Evolutionary conservation across 768 basidiomycete genomes (phyloP), one percentile per base, ranked within the genome.

Genomic region (Melanogaster broomeanus): DNA sequence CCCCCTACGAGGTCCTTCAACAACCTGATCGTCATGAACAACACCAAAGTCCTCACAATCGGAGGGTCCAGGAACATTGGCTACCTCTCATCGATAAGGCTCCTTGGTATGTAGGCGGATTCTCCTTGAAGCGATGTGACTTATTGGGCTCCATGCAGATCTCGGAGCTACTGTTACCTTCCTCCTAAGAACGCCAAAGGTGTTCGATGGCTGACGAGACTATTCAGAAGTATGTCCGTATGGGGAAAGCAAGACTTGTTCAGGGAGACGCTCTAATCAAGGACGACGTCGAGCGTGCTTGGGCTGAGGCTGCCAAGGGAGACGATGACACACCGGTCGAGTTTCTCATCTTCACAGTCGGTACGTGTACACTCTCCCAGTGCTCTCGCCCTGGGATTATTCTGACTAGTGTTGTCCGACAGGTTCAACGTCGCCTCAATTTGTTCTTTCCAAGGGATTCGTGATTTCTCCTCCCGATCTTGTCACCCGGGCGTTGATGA

Each of bases 91-190:
- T 69, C 79, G 1, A 35, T 78, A 39, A 67, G 77, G n/a, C 67
- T 83, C 7, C 72, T 82, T 11, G 71, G 80, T 80, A 51, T 15
- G 21, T 21, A 10, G 1, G 21, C 2, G 4, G 11, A 21, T 21
- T 1, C 4, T 6, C n/a, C 18, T n/a, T 2, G 0, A 24, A 38
- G 38, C 13, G 7, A 31, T 53, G 39, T 45, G 18, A 44, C 30
- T 24, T 31, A 27, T n/a, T 4, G 27, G 6, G 9, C 37, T n/a
- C 19, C 38, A 41, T 42, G 25, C 58, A 88, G 87, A 72, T 6
- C 66, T 74, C 45, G 85, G 86, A 34, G 73, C 79, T 3, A 81
- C 75, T 2, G 81, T 88, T 0, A 85, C 84, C 0, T 87, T 84
- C 58, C 73, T 88, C 12, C 73, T 88, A 31, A 80, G 87, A 27